A percentile compares a stretch with the other conserved stretches of the same genome.
These are phyloP conservation scores for Exophiala aquamarina DNA, from an alignment of 2,329 filamentous ascomycete species.

Conservation along the genomic window DNA sequence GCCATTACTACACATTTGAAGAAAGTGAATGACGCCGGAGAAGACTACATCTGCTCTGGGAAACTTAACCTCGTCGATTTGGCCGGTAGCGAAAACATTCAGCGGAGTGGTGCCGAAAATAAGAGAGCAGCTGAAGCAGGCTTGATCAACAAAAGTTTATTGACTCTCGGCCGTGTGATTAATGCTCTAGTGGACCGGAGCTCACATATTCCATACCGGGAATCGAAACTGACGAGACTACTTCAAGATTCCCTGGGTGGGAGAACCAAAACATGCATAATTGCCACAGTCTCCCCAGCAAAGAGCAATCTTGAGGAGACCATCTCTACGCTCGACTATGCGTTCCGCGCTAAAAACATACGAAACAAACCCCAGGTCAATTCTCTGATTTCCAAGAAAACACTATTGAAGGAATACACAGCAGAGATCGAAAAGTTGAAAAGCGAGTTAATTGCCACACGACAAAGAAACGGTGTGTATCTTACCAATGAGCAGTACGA, in stretches of 20 bases:
- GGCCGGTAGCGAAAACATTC: constrained; percentile 96
- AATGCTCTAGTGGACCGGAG: constrained; percentile 92
- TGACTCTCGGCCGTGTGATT: constrained; percentile 94
- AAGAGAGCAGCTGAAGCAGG: constrained; percentile 95
- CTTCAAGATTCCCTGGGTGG: constrained; percentile 96
- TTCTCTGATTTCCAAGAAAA: constrained; percentile 88
- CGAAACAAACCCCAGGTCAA: constrained; percentile 97
- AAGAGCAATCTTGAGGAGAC: constrained; percentile 97
- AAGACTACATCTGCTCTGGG: constrained; percentile 85
- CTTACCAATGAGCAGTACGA: constrained; percentile 86
- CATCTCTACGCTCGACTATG: constrained; percentile 96
- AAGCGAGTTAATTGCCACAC: constrained; percentile 86
- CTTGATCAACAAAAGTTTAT: constrained; percentile 94
- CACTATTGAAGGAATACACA: constrained; percentile 84
- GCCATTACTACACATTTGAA: constrained; percentile 93
- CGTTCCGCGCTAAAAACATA: constrained; percentile 97
- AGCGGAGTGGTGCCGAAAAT: constrained; percentile 94
- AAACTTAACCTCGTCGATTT: constrained; percentile 97
- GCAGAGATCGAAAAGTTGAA: constrained; percentile 92
- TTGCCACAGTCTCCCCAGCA: constrained; percentile 91
- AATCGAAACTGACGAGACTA: constrained; percentile 92
- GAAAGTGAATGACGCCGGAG: constrained; percentile 74
- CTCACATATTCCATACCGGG: constrained; percentile 85
- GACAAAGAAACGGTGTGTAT: constrained; percentile 93
- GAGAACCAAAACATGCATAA: constrained; percentile 96